Base-by-base conservation (phyloP, 108 stramenopile species). In the Fistulifera solaris region DNA sequence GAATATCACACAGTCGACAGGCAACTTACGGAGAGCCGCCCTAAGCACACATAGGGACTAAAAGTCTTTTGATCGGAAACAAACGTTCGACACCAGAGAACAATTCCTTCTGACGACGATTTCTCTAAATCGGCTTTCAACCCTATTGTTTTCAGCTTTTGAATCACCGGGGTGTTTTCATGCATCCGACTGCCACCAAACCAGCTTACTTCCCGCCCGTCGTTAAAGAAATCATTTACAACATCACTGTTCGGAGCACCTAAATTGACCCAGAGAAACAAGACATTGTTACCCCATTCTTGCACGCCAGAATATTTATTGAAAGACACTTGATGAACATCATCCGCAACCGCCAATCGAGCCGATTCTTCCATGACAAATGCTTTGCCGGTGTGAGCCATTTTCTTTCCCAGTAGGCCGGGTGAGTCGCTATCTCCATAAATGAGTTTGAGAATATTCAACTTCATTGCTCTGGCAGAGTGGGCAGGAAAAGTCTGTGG, bases 261-360 rank as follows among this genome's bases (percentile, higher is more conserved):
- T 19, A 87, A 38, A 52, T 87, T 87, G 17, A 86, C 75, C 79
- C 80, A 86, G 10, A 85, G 64, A 70, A 83, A 84, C 21, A 78
- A 38, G 18, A 59, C 64, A 50, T 53, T 59, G n/a, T 60, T 81
- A 27, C 66, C 61, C 80, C 83, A 91, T 62, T 84, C 81, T 53
- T 80, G 81, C 0, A 87, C 80, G 15, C 89, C 89, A 60, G 75
- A 72, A 52, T 77, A 87, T 56, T 87, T 91, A 66, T 91, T 91
- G 62, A 91, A 91, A 4, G 89, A 91, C 13, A 85, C 35, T 25
- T 48, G 48, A 2, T 13, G 47, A 15, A 19, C 16, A 2, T 13
- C 31, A 2, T 54, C 13, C 11, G 11, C 19, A 7, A n/a, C 14
- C 44, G 70, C 61, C 22, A 61, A 1, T 26, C 50, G 21, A 19